phyloP scores from a whole-genome alignment of 257 asterid species.

The Leptodermis oblonga region DNA sequence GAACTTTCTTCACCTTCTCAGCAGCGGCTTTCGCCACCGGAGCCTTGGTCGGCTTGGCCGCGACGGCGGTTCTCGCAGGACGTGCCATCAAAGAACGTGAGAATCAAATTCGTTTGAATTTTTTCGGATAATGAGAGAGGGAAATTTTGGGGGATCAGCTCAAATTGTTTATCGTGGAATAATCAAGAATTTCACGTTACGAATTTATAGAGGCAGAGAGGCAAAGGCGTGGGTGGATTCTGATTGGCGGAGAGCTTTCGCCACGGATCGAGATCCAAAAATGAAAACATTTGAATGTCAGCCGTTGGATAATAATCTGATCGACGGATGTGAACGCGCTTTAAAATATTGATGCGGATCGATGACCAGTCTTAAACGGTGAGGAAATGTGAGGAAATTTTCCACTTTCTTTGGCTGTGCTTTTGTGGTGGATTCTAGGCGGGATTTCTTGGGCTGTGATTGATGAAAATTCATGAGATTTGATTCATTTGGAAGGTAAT shows the following conservation, averaged over 20 bases:
- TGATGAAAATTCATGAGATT: slow-evolving; percentile 3
- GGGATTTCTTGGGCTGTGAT: neutral
- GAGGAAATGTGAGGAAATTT: neutral
- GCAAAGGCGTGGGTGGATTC: slow-evolving; percentile 24
- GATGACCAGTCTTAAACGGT: neutral
- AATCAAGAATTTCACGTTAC: neutral
- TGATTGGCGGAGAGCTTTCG: slow-evolving; percentile 49
- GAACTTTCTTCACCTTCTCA: slow-evolving; percentile 41
- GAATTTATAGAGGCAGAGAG: slow-evolving; percentile 13
- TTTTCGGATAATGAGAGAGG: slow-evolving; percentile 2
- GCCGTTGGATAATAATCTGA: slow-evolving; percentile 43
- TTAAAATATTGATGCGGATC: neutral
- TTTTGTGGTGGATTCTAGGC: slow-evolving; percentile 1
- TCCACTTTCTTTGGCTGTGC: neutral
- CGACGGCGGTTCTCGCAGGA: slow-evolving; percentile 3
- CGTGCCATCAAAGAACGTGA: slow-evolving; percentile 8
- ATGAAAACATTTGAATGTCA: slow-evolving; percentile 36
- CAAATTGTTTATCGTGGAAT: neutral
- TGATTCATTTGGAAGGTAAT: neutral
- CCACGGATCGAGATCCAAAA: slow-evolving; percentile 42
- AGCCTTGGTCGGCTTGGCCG: slow-evolving; percentile 1
- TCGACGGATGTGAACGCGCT: slow-evolving; percentile 39
- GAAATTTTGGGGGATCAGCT: neutral
- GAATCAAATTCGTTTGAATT: neutral
- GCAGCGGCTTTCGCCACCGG: neutral